phyloP scores from a whole-genome alignment of 768 basidiomycete species.

The Lentinula edodes region DNA sequence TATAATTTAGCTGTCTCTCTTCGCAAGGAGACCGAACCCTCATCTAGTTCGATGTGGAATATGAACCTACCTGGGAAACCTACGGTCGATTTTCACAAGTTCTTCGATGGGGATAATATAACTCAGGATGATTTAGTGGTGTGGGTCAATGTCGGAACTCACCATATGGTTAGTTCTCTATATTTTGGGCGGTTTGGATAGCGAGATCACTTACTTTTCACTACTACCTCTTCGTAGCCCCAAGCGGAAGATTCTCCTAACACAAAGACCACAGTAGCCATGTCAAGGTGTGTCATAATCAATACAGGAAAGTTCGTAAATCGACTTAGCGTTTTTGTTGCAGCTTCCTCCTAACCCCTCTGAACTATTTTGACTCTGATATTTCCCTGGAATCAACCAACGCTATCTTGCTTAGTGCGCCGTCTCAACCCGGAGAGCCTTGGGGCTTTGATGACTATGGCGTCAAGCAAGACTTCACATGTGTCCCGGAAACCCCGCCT shows the following conservation, averaged over 20 bases:
- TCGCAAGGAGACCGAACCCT: slow-evolving; percentile 58
- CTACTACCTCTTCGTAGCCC: slow-evolving; percentile 26
- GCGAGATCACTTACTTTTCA: too few species aligned
- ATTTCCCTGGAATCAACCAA: slow-evolving; percentile 54
- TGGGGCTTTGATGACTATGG: slow-evolving; percentile 49
- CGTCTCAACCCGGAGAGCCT: slow-evolving; percentile 27
- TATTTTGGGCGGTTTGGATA: background rate
- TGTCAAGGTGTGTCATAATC: slow-evolving; percentile 36
- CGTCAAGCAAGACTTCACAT: slow-evolving; percentile 35
- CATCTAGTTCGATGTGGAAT: slow-evolving; percentile 57
- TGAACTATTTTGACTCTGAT: slow-evolving; percentile 64
- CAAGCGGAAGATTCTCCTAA: slow-evolving; percentile 62
- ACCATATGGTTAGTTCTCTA: slow-evolving; percentile 41
- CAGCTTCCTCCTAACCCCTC: slow-evolving; percentile 54
- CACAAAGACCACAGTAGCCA: slow-evolving; percentile 50
- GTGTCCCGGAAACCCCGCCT: slow-evolving; percentile 29
- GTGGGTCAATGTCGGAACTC: slow-evolving; percentile 65
- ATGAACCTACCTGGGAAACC: slow-evolving; percentile 53
- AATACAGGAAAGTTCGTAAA: background rate
- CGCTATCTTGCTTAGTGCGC: slow-evolving; percentile 41
- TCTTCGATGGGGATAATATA: slow-evolving; percentile 60
- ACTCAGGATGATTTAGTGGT: slow-evolving; percentile 61
- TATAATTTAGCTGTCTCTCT: slow-evolving; percentile 54
- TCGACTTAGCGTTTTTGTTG: background rate
- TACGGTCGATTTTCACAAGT: slow-evolving; percentile 52